phyloP scores from a whole-genome alignment of 2,329 filamentous ascomycete genomes.

The Calonectria honghensis region DNA sequence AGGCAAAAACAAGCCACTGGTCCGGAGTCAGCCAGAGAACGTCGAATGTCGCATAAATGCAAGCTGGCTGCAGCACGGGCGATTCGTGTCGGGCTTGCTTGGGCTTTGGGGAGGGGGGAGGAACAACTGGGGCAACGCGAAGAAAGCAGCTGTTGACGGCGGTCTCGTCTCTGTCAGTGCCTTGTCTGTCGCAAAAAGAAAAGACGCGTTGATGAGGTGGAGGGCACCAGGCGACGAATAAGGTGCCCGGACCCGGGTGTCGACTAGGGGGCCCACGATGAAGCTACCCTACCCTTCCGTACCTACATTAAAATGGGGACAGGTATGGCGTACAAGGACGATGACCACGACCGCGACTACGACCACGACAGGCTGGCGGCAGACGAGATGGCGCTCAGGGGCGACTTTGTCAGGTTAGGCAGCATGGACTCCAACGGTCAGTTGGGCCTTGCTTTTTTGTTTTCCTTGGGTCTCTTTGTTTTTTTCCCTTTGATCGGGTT shows the following conservation, averaged over 20 bases:
- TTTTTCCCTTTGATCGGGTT: not conserved
- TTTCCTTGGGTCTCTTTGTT: slow-evolving; percentile 13
- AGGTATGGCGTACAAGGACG: slow-evolving; percentile 42
- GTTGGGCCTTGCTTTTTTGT: slow-evolving; percentile 6
- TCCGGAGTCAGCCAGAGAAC: slow-evolving; percentile 56
- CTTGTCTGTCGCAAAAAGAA: slow-evolving; percentile 54
- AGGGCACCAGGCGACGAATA: slow-evolving; percentile 54
- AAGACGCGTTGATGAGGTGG: slow-evolving; percentile 52
- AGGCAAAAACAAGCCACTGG: slow-evolving; percentile 57
- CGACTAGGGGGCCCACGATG: slow-evolving; percentile 46
- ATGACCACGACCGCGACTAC: not conserved
- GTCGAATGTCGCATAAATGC: slow-evolving; percentile 59
- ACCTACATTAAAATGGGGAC: slow-evolving; percentile 36
- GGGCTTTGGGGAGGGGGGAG: slow-evolving; percentile 45
- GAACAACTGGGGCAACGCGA: slow-evolving; percentile 40
- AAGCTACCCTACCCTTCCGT: slow-evolving; percentile 45
- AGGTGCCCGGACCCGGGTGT: slow-evolving; percentile 46
- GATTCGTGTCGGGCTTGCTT: slow-evolving; percentile 52
- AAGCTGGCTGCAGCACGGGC: slow-evolving; percentile 57
- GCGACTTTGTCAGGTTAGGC: slow-evolving; percentile 11
- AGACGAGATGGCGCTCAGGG: slow-evolving; percentile 19
- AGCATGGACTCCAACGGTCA: slow-evolving; percentile 19
- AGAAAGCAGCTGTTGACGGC: slow-evolving; percentile 41
- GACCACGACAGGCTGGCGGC: not conserved
- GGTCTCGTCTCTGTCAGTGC: slow-evolving; percentile 46